A percentile compares a stretch with the other conserved stretches of the same genome.
phyloP scores from a whole-genome alignment of 805 yeast genomes.

The Starmerella bombicola region DNA sequence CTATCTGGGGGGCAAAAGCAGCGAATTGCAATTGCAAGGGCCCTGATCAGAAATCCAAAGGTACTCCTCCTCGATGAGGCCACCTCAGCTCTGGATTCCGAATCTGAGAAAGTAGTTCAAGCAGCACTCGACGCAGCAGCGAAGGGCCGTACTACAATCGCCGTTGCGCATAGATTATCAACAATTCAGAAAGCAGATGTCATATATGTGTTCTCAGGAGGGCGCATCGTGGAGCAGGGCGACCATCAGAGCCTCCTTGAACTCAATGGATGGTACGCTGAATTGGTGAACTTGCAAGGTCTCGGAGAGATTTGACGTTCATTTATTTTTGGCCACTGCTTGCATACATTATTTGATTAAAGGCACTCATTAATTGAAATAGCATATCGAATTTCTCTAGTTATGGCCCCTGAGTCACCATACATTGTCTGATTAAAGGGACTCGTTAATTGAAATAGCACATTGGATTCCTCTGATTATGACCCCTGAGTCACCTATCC shows the following conservation, averaged over 20 bases:
- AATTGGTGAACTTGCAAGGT: not conserved
- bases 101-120: not conserved
- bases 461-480: too few relatives aligned
- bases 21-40: not conserved
- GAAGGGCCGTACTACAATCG: not conserved
- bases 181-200: not conserved
- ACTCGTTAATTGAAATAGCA: too few relatives aligned
- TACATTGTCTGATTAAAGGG: too few relatives aligned
- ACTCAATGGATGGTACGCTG: not conserved
- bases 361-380: too few relatives aligned
- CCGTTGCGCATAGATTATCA: not conserved
- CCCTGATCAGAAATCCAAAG: not conserved
- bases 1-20: not conserved
- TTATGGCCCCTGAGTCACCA: too few relatives aligned
- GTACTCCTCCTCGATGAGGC: not conserved
- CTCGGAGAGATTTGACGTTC: not conserved
- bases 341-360: too few relatives aligned
- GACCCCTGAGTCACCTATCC: too few relatives aligned
- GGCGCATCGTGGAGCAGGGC: not conserved
- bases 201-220: not conserved
- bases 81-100: not conserved
- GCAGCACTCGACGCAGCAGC: not conserved
- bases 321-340: not conserved
- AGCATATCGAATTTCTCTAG: too few relatives aligned
- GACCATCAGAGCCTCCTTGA: not conserved